These are phyloP conservation scores for Typha latifolia DNA, from an alignment of 176 grass and related monocot genomes.

Conservation along the genomic window DNA sequence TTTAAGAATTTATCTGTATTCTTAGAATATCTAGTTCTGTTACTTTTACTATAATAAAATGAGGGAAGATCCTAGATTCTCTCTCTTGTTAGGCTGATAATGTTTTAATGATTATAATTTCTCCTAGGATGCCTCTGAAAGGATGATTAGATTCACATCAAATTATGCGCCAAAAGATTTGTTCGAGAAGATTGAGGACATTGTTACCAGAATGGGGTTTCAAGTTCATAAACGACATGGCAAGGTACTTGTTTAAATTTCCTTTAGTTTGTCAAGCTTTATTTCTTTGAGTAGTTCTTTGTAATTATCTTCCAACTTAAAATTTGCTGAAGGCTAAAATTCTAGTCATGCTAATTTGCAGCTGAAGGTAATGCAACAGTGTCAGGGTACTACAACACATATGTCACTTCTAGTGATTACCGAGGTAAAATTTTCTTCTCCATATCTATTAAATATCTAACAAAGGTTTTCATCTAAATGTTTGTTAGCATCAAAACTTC, in stretches of 20 bases:
- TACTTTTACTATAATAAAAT: not conserved
- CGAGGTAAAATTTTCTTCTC: constrained; percentile 42
- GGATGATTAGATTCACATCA: constrained; percentile 79
- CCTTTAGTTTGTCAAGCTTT: not conserved
- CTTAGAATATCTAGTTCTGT: not conserved
- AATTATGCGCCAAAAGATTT: constrained; percentile 65
- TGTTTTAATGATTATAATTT: not conserved
- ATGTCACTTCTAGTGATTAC: constrained; percentile 48
- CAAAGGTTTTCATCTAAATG: not conserved
- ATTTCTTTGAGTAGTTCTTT: not conserved
- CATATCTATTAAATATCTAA: not conserved
- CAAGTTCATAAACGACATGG: constrained; percentile 51
- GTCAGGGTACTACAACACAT: constrained; percentile 34
- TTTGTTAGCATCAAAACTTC: constrained; percentile 12
- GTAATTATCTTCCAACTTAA: not conserved
- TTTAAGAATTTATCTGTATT: constrained; percentile 12
- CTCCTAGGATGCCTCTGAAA: constrained; percentile 70
- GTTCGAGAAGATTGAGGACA: constrained; percentile 72
- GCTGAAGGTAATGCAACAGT: constrained; percentile 61
- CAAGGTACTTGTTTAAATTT: constrained; percentile 42
- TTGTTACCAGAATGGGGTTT: constrained; percentile 65
- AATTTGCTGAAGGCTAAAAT: not conserved
- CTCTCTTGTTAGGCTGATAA: too few relatives aligned
- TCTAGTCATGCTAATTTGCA: constrained; percentile 20
- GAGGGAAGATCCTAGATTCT: too few relatives aligned